Percentiles rank a stretch among this genome's conserved stretches.
Evolutionary conservation across 176 grass and related monocot species (phyloP).

Genomic region (Paspalum notatum): DNA sequence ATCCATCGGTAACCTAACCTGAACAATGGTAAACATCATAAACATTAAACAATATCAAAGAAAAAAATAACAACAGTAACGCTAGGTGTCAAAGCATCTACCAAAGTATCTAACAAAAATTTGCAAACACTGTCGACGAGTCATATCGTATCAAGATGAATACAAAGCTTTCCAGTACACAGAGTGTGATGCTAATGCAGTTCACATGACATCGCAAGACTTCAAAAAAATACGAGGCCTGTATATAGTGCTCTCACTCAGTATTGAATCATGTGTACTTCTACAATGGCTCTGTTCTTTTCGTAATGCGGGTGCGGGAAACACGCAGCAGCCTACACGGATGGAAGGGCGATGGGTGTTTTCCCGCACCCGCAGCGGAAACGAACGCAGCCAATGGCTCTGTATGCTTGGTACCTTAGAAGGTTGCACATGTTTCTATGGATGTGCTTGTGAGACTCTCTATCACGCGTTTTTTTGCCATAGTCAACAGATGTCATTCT

Average conservation of each 20-base stretch:
- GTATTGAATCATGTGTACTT: not conserved
- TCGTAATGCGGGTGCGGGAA: too few relatives aligned
- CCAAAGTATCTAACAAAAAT: too few relatives aligned
- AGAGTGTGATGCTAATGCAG: not conserved
- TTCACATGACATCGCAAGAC: not conserved
- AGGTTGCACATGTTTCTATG: conserved; percentile 5
- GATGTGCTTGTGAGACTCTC: not conserved
- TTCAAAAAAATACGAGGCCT: conserved; percentile 12
- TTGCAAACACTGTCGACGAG: not conserved
- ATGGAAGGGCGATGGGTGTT: too few relatives aligned
- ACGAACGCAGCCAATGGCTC: too few relatives aligned
- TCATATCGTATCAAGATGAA: not conserved
- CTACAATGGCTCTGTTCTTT: conserved; percentile 4
- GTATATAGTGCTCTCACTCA: conserved; percentile 10
- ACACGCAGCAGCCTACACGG: too few relatives aligned
- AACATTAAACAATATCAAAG: not conserved
- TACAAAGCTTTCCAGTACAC: not conserved
- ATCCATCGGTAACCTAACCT: conserved; percentile 98
- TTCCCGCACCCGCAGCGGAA: too few relatives aligned
- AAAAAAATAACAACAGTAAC: conserved; percentile 1
- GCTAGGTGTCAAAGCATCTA: not conserved
- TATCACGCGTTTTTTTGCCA: not conserved
- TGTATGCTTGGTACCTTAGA: not conserved
- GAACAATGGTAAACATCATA: conserved; percentile 41
- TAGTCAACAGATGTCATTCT: not conserved